A percentile compares a stretch with the other conserved stretches of the same genome.
Evolutionary conservation across 441 rosid genomes (phyloP).

Genomic region (Adansonia grandidieri): DNA sequence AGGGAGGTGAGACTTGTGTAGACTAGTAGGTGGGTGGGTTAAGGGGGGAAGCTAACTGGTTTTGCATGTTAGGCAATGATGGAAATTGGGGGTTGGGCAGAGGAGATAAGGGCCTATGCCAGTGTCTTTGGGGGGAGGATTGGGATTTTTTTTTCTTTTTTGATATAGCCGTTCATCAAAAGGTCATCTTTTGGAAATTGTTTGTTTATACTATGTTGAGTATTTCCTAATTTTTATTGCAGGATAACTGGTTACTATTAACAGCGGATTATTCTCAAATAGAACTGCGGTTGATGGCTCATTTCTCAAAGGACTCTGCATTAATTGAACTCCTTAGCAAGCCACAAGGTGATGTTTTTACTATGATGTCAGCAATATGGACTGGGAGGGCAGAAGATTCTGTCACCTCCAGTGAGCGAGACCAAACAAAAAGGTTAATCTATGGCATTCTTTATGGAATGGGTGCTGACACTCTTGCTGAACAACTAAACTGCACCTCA

Average conservation of each 20-base stretch:
- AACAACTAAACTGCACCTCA: conserved; percentile 80
- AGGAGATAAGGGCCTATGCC: not conserved
- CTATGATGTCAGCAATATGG: conserved; percentile 91
- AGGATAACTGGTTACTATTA: conserved; percentile 94
- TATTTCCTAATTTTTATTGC: conserved; percentile 37
- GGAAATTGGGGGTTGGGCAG: not conserved
- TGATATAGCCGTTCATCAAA: not conserved
- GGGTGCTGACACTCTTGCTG: conserved; percentile 91
- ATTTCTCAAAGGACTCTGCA: conserved; percentile 82
- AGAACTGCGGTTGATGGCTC: conserved; percentile 94
- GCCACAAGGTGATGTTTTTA: conserved; percentile 87
- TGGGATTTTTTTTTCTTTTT: not conserved
- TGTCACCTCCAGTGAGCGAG: conserved; percentile 70
- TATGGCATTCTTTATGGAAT: conserved; percentile 98
- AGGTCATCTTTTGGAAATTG: conserved; percentile 8
- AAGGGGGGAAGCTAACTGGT: not conserved
- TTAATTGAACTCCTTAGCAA: conserved; percentile 77
- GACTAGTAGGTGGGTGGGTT: conserved; percentile 2
- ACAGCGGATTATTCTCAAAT: conserved; percentile 98
- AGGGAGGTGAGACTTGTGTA: conserved; percentile 16
- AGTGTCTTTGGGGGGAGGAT: not conserved
- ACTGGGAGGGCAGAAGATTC: conserved; percentile 72
- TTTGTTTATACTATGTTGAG: conserved; percentile 7
- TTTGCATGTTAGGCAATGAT: conserved; percentile 14
- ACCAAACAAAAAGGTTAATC: conserved; percentile 90